phyloP scores from a whole-genome alignment of 2,329 filamentous ascomycete genomes.

The Fusarium succisae region DNA sequence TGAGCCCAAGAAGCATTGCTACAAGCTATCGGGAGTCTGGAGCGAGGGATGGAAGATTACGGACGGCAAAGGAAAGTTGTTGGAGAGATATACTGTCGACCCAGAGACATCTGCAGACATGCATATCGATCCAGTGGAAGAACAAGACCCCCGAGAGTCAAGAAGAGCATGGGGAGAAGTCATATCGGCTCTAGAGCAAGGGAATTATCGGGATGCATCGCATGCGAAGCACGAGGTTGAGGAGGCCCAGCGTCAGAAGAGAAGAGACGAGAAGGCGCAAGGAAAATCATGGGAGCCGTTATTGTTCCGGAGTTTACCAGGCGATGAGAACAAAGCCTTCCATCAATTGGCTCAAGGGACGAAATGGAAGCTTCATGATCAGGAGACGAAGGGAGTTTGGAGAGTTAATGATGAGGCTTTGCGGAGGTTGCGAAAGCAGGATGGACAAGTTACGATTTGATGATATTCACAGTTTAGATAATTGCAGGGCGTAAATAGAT shows the following conservation, averaged over 20 bases:
- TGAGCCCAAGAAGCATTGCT: slow-evolving; percentile 38
- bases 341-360: slow-evolving; percentile 16
- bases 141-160: slow-evolving; percentile 84
- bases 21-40: slow-evolving; percentile 31
- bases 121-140: slow-evolving; percentile 55
- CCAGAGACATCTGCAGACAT: slow-evolving; percentile 38
- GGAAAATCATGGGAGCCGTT: slow-evolving; percentile 37
- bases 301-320: slow-evolving; percentile 9
- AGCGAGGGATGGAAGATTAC: slow-evolving; percentile 34
- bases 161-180: slow-evolving; percentile 84
- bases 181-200: slow-evolving; percentile 73
- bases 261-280: slow-evolving; percentile 70
- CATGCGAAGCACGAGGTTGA: slow-evolving; percentile 83
- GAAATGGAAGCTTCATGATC: slow-evolving; percentile 13
- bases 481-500: neutral
- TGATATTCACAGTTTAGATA: neutral
- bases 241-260: slow-evolving; percentile 79
- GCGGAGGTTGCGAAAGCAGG: neutral
- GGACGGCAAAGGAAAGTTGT: slow-evolving; percentile 46
- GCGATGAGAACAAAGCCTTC: slow-evolving; percentile 9
- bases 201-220: slow-evolving; percentile 78
- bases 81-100: slow-evolving; percentile 52
- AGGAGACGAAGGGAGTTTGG: slow-evolving; percentile 34
- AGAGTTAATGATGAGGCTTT: slow-evolving; percentile 14
- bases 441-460: neutral